Evolutionary conservation across 140 eudicot genomes (phyloP).

Genomic region (Stevia rebaudiana): DNA sequence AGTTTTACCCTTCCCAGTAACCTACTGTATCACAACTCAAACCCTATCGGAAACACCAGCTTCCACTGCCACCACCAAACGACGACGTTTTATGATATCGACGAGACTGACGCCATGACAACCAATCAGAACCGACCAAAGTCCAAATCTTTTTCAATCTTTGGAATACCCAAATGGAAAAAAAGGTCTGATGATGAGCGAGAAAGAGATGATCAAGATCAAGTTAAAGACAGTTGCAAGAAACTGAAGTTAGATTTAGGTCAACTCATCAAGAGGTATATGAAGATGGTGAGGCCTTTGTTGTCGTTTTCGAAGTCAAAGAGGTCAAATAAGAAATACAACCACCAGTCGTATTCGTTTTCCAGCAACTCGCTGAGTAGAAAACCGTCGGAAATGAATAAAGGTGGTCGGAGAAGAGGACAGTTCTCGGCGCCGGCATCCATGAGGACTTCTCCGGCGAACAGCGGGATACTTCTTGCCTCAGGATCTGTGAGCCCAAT

Average conservation of each 20-base stretch:
- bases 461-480: slow-evolving; percentile 67
- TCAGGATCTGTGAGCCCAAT: slow-evolving; percentile 36
- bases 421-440: slow-evolving; percentile 82
- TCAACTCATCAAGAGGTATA: slow-evolving; percentile 58
- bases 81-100: slow-evolving; percentile 31
- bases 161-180: slow-evolving; percentile 49
- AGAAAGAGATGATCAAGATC: slow-evolving; percentile 16
- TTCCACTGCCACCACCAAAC: slow-evolving; percentile 27
- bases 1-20: slow-evolving; percentile 58
- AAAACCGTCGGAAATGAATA: slow-evolving; percentile 24
- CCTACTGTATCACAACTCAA: slow-evolving; percentile 30
- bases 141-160: slow-evolving; percentile 66
- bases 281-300: slow-evolving; percentile 70
- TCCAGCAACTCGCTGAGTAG: slow-evolving; percentile 48
- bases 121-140: slow-evolving; percentile 34
- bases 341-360: slow-evolving; percentile 42
- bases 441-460: slow-evolving; percentile 70
- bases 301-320: slow-evolving; percentile 39
- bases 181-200: slow-evolving; percentile 27
- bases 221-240: slow-evolving; percentile 19
- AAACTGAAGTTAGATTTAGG: slow-evolving; percentile 51
- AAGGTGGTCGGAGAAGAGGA: slow-evolving; percentile 42
- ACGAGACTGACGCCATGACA: slow-evolving; percentile 18
- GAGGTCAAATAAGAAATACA: slow-evolving; percentile 24
- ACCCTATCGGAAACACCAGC: slow-evolving; percentile 29